Percentiles rank a stretch among this genome's conserved stretches.
These are phyloP conservation scores for Euphorbia corollata DNA, from an alignment of 441 rosid genomes.

Conservation along the genomic window DNA sequence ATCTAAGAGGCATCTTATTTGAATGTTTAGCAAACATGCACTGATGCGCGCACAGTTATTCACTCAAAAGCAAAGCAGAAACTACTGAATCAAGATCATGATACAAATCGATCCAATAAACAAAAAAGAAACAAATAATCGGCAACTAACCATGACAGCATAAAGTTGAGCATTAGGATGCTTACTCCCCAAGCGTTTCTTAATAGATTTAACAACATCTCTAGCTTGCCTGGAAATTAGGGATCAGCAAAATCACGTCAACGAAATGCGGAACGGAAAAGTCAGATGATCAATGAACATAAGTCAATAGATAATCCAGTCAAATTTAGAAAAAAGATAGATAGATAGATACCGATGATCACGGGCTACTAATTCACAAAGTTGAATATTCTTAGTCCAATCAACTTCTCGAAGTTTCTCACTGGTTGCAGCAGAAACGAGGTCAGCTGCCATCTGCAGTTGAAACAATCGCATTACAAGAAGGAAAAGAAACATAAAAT, in stretches of 20 bases:
- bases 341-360: conserved; percentile 52
- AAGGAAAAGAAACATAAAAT: background rate
- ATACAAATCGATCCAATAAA: background rate
- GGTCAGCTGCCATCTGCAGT: conserved; percentile 75
- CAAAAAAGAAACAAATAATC: conserved; percentile 10
- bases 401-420: conserved; percentile 77
- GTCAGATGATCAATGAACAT: background rate
- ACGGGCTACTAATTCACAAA: conserved; percentile 74
- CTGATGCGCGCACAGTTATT: background rate
- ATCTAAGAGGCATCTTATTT: conserved; percentile 3
- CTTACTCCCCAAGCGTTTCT: conserved; percentile 77
- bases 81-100: conserved; percentile 5
- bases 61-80: background rate
- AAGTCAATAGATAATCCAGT: background rate
- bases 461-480: background rate
- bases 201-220: conserved; percentile 79
- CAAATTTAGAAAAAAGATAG: background rate
- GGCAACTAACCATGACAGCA: conserved; percentile 65
- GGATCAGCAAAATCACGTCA: conserved; percentile 2
- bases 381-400: conserved; percentile 84
- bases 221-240: conserved; percentile 59
- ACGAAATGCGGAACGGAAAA: conserved; percentile 9
- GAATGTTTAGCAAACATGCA: background rate
- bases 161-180: conserved; percentile 61
- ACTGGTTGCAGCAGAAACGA: conserved; percentile 74